Conservation (phyloP, 2,329 filamentous ascomycete species). For the Immersiporthe knoxdaviesiana region DNA sequence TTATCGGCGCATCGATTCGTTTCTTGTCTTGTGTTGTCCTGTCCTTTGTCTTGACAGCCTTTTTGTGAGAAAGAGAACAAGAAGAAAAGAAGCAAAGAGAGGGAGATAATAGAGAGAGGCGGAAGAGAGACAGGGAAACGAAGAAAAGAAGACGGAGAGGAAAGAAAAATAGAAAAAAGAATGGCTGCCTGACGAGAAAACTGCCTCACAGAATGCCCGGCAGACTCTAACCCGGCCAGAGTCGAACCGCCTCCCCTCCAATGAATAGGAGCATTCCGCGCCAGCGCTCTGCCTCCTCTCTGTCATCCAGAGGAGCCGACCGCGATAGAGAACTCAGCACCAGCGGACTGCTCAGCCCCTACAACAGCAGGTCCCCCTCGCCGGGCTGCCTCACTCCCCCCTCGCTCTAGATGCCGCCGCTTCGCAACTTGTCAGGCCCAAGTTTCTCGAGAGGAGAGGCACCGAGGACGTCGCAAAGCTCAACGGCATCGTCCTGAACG, state of each 20-base stretch:
- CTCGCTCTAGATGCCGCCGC: conserved; percentile 26
- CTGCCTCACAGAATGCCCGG: conserved; percentile 16
- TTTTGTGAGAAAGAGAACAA: not conserved
- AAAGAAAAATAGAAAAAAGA: not conserved
- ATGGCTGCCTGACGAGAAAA: conserved; percentile 5
- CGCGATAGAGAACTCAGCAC: conserved; percentile 28
- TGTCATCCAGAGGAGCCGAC: conserved; percentile 28
- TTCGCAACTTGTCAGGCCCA: conserved; percentile 24
- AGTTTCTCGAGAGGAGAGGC: conserved; percentile 24
- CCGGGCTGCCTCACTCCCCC: conserved; percentile 27
- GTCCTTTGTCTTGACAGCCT: not conserved
- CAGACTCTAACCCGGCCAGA: conserved; percentile 16
- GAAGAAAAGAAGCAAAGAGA: not conserved
- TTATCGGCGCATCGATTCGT: conserved; percentile 1
- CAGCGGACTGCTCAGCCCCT: conserved; percentile 28
- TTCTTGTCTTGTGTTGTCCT: not conserved
- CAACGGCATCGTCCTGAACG: conserved; percentile 32
- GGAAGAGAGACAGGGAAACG: not conserved
- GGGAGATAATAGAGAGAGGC: not conserved
- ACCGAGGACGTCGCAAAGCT: conserved; percentile 30
- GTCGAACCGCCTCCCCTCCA: conserved; percentile 22
- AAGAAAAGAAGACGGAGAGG: not conserved
- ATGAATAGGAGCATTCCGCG: conserved; percentile 30
- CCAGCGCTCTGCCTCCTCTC: conserved; percentile 31
- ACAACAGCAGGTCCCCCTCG: conserved; percentile 30